These are phyloP conservation scores for Golubevia pallescens DNA, from an alignment of 1,284 basidiomycete genomes.

Conservation along the genomic window DNA sequence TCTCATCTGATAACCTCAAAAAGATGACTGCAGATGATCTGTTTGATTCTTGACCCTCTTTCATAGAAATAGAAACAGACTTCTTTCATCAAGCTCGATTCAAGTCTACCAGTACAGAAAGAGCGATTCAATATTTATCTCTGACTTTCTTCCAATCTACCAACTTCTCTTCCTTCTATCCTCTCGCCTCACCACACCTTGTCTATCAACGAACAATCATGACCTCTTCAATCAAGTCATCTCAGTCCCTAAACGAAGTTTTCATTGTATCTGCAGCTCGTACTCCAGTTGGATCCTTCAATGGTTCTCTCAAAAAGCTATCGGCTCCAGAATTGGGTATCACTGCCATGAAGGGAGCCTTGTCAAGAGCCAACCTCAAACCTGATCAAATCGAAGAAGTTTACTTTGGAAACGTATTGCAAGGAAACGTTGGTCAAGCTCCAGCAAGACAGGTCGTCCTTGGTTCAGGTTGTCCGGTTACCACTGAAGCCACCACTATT, in stretches of 20 bases:
- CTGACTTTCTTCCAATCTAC: no score
- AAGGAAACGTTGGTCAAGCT: constrained; percentile 65
- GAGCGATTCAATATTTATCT: no score
- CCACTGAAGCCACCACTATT: constrained; percentile 95
- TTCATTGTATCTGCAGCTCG: constrained; percentile 94
- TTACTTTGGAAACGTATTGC: constrained; percentile 83
- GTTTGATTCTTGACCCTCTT: no score
- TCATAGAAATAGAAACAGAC: no score
- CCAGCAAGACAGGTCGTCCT: constrained; percentile 70
- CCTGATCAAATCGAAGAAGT: constrained; percentile 87
- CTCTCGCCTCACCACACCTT: no score
- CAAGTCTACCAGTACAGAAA: no score
- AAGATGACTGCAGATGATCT: no score
- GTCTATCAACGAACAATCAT: no score
- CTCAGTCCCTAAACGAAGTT: constrained; percentile 72
- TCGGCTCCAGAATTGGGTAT: constrained; percentile 89
- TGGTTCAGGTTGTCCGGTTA: constrained; percentile 82
- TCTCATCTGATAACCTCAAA: no score
- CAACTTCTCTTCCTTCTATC: no score
- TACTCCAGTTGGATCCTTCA: constrained; percentile 92
- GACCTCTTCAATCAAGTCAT: constrained; percentile 6
- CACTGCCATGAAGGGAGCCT: constrained; percentile 85
- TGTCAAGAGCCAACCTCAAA: constrained; percentile 79
- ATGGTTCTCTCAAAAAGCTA: constrained; percentile 84
- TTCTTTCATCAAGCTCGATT: no score